Base-by-base conservation (phyloP, 2,329 filamentous ascomycete species). In the Ploettnerulaceae sp. region DNA sequence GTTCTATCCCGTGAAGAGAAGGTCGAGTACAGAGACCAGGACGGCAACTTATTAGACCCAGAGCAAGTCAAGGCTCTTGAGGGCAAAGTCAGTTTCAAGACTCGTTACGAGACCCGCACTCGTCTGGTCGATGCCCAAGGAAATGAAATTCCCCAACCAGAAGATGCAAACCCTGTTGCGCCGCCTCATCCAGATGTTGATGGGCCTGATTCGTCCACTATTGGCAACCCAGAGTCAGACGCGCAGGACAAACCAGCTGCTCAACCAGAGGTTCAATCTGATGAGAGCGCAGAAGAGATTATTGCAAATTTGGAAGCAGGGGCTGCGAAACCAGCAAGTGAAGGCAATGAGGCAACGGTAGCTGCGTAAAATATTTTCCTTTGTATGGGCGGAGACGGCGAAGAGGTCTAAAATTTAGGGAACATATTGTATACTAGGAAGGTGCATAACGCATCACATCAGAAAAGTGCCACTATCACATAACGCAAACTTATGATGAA, bases 61-160 rank as follows among this genome's bases (percentile, higher is more conserved):
- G 86, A 89, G 61, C 80, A 95, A 64, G 89, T 98, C 49, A 80
- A 85, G 61, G 79, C 78, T 15, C 79, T 98, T 24, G 79, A 91
- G 66, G 93, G 91, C 61, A 94, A 95, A 68, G 90, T 97, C 49
- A 88, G 89, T 61, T 96, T 98, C 71, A 83, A 94, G 71, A 97
- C 93, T 9, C 85, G 84, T 57, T 96, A 96, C 65, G 91, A 97
- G 73, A 96, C 91, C n/a, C 79, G 86, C 55, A 96, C 89, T 7
- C 83, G 88, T 48, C 69, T 97, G 46, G 74, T 95, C 31, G 89
- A 95, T 66, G 79, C 78, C 42, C 66, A 81, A 33, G 93, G 90
- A 49, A 89, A 90, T 56, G 86, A 94, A 62, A 68, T 95, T 8
- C 39, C 43, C 12, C 39, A 49, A 6, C 48, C 49, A 12, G 60